These are phyloP conservation scores for Monilinia fructigena DNA, from an alignment of 2,329 filamentous ascomycete genomes.

Conservation along the genomic window DNA sequence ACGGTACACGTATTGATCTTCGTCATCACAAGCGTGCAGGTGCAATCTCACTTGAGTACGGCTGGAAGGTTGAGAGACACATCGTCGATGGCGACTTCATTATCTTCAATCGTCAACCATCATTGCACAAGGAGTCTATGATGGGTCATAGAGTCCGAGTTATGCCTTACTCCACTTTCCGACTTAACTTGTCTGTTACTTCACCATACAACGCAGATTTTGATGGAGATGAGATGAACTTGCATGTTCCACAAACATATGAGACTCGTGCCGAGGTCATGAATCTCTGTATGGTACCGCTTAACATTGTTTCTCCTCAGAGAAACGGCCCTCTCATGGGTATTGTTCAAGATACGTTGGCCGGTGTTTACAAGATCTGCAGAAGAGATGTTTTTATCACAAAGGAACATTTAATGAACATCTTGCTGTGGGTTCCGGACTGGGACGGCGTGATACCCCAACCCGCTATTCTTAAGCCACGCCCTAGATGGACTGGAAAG, in stretches of 20 bases:
- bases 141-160: slow-evolving; percentile 98
- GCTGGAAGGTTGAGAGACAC: slow-evolving; percentile 98
- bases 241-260: slow-evolving; percentile 97
- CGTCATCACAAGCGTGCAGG: slow-evolving; percentile 84
- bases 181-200: slow-evolving; percentile 94
- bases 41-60: slow-evolving; percentile 85
- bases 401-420: slow-evolving; percentile 91
- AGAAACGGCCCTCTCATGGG: slow-evolving; percentile 97
- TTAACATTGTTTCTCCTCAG: slow-evolving; percentile 97
- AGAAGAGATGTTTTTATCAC: slow-evolving; percentile 87
- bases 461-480: slow-evolving; percentile 90
- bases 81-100: slow-evolving; percentile 95
- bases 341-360: slow-evolving; percentile 97
- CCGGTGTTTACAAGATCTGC: slow-evolving; percentile 95
- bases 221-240: slow-evolving; percentile 99
- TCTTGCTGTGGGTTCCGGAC: slow-evolving; percentile 94
- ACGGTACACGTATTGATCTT: slow-evolving; percentile 91
- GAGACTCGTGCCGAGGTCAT: slow-evolving; percentile 94
- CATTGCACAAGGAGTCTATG: slow-evolving; percentile 99
- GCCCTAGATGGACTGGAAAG: slow-evolving; percentile 95
- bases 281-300: slow-evolving; percentile 94
- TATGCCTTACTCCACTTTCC: slow-evolving; percentile 99
- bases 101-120: slow-evolving; percentile 99
- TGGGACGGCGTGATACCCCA: slow-evolving; percentile 95
- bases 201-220: slow-evolving; percentile 99